Conservation (phyloP, 2,329 filamentous ascomycete genomes). For the Monosporascus cannonballus region DNA sequence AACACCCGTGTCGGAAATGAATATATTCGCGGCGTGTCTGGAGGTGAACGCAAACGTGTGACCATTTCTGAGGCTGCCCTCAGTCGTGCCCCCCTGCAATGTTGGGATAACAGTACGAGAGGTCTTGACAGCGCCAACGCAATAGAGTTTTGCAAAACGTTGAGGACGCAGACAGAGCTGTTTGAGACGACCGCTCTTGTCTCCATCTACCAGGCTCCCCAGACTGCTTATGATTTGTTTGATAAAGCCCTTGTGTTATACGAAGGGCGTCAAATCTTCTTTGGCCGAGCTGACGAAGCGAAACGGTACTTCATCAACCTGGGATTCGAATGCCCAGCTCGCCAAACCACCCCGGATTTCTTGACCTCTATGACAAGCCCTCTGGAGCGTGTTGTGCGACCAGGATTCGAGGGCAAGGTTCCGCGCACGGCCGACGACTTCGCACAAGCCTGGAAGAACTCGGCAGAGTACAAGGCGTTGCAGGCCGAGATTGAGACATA, state of each 20-base stretch:
- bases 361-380: conserved; percentile 63
- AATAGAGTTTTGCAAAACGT: conserved; percentile 66
- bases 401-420: conserved; percentile 49
- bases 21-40: conserved; percentile 67
- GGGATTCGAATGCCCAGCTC: conserved; percentile 60
- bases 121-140: conserved; percentile 71
- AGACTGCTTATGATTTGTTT: conserved; percentile 58
- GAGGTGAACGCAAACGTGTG: conserved; percentile 66
- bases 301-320: conserved; percentile 61
- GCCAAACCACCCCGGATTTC: conserved; percentile 66
- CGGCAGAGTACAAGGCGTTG: conserved; percentile 42
- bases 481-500: conserved; percentile 51
- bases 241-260: conserved; percentile 55
- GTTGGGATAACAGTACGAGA: conserved; percentile 68
- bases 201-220: conserved; percentile 68
- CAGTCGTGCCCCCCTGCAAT: conserved; percentile 55
- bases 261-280: conserved; percentile 57
- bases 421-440: conserved; percentile 59
- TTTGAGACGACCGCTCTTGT: conserved; percentile 61
- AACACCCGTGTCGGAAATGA: conserved; percentile 72
- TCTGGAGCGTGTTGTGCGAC: conserved; percentile 47
- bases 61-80: conserved; percentile 56
- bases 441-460: conserved; percentile 51
- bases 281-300: conserved; percentile 54
- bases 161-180: conserved; percentile 59